A percentile compares a stretch with the other conserved stretches of the same genome.
These are phyloP conservation scores for Lactarius pseudohatsudake DNA, from an alignment of 768 basidiomycete species.

Conservation along the genomic window DNA sequence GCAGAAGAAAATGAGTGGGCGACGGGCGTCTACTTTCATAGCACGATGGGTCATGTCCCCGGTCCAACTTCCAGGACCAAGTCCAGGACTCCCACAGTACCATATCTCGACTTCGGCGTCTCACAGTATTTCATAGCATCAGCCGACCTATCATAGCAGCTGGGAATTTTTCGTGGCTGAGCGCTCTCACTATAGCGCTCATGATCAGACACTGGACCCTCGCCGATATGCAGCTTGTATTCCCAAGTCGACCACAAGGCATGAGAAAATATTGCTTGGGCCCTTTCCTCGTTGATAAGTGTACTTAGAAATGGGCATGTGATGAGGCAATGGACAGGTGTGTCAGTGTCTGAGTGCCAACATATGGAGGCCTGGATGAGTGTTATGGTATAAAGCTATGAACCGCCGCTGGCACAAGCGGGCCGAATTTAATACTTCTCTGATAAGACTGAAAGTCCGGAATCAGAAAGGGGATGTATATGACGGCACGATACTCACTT, in stretches of 20 bases:
- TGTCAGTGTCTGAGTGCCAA: background rate
- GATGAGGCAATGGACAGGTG: background rate
- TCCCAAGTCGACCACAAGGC: background rate
- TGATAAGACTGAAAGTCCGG: constrained; percentile 50
- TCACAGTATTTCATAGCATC: background rate
- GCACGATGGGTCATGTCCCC: no score
- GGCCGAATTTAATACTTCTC: constrained; percentile 55
- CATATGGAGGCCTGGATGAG: background rate
- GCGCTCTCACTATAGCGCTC: background rate
- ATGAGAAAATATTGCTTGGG: background rate
- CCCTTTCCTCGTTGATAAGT: background rate
- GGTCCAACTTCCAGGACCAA: no score
- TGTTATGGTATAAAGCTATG: background rate
- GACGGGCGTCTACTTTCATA: no score
- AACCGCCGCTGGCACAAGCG: background rate
- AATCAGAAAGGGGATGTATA: constrained; percentile 20
- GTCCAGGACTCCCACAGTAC: no score
- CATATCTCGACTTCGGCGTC: no score
- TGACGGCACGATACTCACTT: constrained; percentile 57
- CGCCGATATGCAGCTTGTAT: background rate
- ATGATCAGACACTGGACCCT: background rate
- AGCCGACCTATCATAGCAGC: background rate
- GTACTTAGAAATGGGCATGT: no score
- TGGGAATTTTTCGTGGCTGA: no score
- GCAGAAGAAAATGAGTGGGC: no score